phyloP scores from a whole-genome alignment of 768 basidiomycete species.

The Tylopilus vinaceipallidus region DNA sequence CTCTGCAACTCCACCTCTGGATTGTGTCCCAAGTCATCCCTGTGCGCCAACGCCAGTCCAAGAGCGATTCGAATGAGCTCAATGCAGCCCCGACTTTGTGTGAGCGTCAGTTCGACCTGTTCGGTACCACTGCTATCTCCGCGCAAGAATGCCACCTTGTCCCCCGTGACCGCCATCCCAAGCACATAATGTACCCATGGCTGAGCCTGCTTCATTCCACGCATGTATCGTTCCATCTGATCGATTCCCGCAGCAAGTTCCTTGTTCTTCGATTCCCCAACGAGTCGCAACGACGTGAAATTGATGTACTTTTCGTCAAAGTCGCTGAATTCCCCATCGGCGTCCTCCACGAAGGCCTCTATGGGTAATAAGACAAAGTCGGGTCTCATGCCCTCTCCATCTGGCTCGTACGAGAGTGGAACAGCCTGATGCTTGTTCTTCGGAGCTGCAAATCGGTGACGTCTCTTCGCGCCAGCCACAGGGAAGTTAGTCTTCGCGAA shows the following conservation, averaged over 20 bases:
- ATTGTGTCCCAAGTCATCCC: slow-evolving; percentile 3
- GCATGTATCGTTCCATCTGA: slow-evolving; percentile 4
- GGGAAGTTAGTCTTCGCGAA: neutral
- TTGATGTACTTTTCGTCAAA: too few relatives aligned
- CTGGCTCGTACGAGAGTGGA: neutral
- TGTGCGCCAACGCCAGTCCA: slow-evolving; percentile 5
- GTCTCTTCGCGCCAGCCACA: neutral
- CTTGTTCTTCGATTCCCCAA: slow-evolving; percentile 7
- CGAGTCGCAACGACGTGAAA: neutral
- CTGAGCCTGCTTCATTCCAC: slow-evolving; percentile 1
- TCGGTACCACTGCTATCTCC: slow-evolving; percentile 10
- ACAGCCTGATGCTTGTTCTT: neutral
- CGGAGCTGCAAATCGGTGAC: slow-evolving; percentile 6
- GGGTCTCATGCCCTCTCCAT: neutral
- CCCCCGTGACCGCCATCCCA: neutral
- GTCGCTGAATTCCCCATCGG: too few relatives aligned
- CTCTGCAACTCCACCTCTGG: neutral
- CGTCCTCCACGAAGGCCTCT: slow-evolving; percentile 5
- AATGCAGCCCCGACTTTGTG: slow-evolving; percentile 4
- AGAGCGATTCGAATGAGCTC: slow-evolving; percentile 13
- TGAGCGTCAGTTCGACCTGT: slow-evolving; percentile 2
- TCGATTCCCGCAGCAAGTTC: neutral
- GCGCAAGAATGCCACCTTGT: too few relatives aligned
- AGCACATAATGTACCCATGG: slow-evolving; percentile 12
- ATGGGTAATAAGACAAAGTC: slow-evolving; percentile 15